A percentile compares a stretch with the other conserved stretches of the same genome.
These are phyloP conservation scores for Ceratocystis eucalypticola DNA, from an alignment of 2,329 filamentous ascomycete genomes.

Conservation along the genomic window DNA sequence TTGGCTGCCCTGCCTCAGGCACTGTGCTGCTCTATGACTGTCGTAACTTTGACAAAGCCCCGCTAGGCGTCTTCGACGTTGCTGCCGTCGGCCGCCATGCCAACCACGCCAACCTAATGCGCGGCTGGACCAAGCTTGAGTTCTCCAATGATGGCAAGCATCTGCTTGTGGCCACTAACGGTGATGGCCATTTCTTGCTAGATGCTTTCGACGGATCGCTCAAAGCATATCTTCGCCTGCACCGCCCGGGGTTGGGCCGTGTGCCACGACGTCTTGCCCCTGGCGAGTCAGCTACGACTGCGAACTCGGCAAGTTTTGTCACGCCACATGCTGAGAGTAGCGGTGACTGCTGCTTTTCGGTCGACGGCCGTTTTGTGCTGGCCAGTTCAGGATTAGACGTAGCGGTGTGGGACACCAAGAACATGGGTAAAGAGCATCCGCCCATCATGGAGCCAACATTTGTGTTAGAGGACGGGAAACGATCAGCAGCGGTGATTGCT, in stretches of 20 bases:
- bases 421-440: slow-evolving; percentile 33
- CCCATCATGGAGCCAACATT: slow-evolving; percentile 49
- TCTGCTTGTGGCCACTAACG: slow-evolving; percentile 70
- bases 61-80: slow-evolving; percentile 77
- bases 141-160: slow-evolving; percentile 94
- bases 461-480: slow-evolving; percentile 48
- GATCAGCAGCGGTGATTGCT: slow-evolving; percentile 59
- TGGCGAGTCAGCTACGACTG: slow-evolving; percentile 31
- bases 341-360: slow-evolving; percentile 76
- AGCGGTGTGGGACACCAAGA: slow-evolving; percentile 71
- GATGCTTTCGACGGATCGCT: slow-evolving; percentile 79
- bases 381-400: slow-evolving; percentile 65
- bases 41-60: slow-evolving; percentile 83
- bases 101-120: slow-evolving; percentile 44
- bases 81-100: slow-evolving; percentile 38
- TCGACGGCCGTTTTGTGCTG: slow-evolving; percentile 78
- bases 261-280: slow-evolving; percentile 38
- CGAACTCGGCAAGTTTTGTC: slow-evolving; percentile 26
- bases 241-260: slow-evolving; percentile 39
- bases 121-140: slow-evolving; percentile 79
- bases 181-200: slow-evolving; percentile 76
- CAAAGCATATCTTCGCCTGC: slow-evolving; percentile 56
- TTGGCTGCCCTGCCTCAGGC: slow-evolving; percentile 69
- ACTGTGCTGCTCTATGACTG: slow-evolving; percentile 81
- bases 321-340: slow-evolving; percentile 38